Conservation (phyloP, 768 basidiomycete genomes). For the Lanmaoa rubissima region DNA sequence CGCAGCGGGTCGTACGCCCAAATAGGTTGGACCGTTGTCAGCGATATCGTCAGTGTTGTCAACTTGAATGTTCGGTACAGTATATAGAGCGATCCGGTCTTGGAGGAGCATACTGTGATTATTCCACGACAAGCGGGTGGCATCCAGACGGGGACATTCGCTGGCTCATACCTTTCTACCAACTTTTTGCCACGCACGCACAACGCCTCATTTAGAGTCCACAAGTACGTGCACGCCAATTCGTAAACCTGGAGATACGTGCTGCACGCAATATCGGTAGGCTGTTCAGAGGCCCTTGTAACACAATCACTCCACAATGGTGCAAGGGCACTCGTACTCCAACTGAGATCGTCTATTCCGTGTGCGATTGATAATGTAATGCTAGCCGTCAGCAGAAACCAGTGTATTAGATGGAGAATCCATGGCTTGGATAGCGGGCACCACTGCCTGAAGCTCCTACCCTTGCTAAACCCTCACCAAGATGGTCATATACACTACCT, state of each 20-base stretch:
- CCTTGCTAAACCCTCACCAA: constrained; percentile 59
- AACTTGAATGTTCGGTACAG: not conserved
- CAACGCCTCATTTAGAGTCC: too few relatives aligned
- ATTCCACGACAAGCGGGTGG: too few relatives aligned
- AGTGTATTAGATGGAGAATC: constrained; percentile 6
- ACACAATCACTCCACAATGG: not conserved
- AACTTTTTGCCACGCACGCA: too few relatives aligned
- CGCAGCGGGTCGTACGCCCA: too few relatives aligned
- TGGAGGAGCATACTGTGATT: not conserved
- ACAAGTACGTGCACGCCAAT: too few relatives aligned
- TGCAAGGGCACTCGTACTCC: not conserved
- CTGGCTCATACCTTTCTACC: too few relatives aligned
- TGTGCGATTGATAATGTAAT: not conserved
- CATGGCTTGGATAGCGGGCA: not conserved
- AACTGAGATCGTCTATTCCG: not conserved
- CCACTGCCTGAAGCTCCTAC: not conserved
- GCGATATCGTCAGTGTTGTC: not conserved
- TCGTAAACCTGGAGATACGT: not conserved
- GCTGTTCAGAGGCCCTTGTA: not conserved
- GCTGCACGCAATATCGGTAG: not conserved
- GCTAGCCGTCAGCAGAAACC: not conserved
- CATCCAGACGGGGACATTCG: too few relatives aligned
- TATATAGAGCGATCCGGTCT: not conserved
- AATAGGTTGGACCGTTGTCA: not conserved
- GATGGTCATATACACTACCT: constrained; percentile 84